Evolutionary conservation across 495 filamentous ascomycete species (phyloP).

Genomic region (Jackrogersella multiformis): DNA sequence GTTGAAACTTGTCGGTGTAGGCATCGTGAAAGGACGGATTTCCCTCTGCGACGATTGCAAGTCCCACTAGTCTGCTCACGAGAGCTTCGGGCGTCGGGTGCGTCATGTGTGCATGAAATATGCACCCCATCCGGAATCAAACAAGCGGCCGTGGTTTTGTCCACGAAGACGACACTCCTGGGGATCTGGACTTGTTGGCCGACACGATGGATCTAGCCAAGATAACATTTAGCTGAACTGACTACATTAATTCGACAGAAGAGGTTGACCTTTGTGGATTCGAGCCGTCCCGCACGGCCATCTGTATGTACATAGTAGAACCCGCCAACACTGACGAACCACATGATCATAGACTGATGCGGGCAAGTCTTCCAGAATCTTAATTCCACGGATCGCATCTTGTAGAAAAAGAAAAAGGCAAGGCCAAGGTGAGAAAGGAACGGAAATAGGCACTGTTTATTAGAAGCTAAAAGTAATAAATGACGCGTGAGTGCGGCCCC

Average conservation of each 20-base stretch:
- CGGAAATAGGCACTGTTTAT: conserved; percentile 34
- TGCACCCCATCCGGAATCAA: conserved; percentile 32
- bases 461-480: conserved; percentile 35
- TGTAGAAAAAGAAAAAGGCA: conserved; percentile 19
- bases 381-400: conserved; percentile 23
- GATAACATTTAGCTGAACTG: conserved; percentile 20
- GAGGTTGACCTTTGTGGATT: conserved; percentile 24
- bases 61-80: conserved; percentile 33
- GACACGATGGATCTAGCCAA: conserved; percentile 34
- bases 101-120: conserved; percentile 31
- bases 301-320: no score
- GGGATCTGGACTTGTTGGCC: conserved; percentile 28
- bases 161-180: conserved; percentile 16
- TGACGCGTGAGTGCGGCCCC: conserved; percentile 32
- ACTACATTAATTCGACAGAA: conserved; percentile 5
- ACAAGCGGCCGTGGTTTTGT: conserved; percentile 18
- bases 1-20: conserved; percentile 42
- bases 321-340: conserved; percentile 28
- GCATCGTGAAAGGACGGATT: conserved; percentile 30
- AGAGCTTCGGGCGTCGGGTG: conserved; percentile 24
- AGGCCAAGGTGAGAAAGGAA: conserved; percentile 8
- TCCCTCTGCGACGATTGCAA: conserved; percentile 24
- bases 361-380: conserved; percentile 43
- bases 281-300: conserved; percentile 36
- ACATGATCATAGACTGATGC: conserved; percentile 43